These are phyloP conservation scores for Gymnopilus dilepis DNA, from an alignment of 768 basidiomycete genomes.

Conservation along the genomic window DNA sequence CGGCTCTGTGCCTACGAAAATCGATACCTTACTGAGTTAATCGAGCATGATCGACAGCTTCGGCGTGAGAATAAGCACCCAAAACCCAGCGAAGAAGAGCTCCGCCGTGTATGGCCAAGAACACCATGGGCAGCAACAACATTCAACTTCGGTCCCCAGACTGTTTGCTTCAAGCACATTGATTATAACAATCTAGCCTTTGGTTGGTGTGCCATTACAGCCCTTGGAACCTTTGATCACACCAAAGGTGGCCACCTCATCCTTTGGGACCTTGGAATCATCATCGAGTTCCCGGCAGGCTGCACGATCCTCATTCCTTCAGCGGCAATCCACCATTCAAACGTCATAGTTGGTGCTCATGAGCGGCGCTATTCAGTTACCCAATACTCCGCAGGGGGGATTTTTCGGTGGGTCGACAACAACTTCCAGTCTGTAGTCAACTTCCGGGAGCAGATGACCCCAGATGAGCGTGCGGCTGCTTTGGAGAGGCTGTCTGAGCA, in stretches of 20 bases:
- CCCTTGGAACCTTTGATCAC: constrained; percentile 31
- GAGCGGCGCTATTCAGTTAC: constrained; percentile 30
- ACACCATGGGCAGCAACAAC: constrained; percentile 3
- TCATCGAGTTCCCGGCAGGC: constrained; percentile 29
- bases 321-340: constrained; percentile 31
- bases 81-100: not conserved
- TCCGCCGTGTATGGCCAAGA: not conserved
- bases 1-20: not conserved
- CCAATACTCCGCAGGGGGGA: constrained; percentile 32
- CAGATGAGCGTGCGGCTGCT: not conserved
- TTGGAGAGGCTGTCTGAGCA: not conserved
- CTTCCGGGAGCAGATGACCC: too few species aligned
- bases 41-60: not conserved
- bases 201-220: constrained; percentile 33
- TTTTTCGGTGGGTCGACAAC: constrained; percentile 31
- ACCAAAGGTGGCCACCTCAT: constrained; percentile 38
- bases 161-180: constrained; percentile 22
- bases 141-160: constrained; percentile 12
- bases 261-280: constrained; percentile 31
- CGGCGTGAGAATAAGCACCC: not conserved
- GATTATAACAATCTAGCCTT: constrained; percentile 37
- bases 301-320: constrained; percentile 34
- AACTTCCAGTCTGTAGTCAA: constrained; percentile 24
- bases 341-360: constrained; percentile 24
- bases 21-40: not conserved